Evolutionary conservation across 1,139 yeast species (phyloP), one percentile per base, ranked within the genome.

Genomic region (Nakaseomyces kungkrabaensis): DNA sequence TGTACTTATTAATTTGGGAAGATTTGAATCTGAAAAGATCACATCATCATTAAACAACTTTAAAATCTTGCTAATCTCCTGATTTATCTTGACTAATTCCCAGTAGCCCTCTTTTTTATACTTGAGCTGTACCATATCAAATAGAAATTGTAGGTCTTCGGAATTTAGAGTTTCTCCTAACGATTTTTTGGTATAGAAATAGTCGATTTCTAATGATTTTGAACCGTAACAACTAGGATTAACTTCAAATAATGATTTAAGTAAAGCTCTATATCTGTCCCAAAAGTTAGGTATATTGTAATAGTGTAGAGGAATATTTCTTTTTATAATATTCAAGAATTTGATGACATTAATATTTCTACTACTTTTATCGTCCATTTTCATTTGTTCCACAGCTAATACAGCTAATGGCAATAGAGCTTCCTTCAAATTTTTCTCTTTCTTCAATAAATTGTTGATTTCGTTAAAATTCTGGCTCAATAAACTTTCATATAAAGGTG

Each of bases 81-180:
- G 48, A 44, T 63, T 63, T 31, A 27, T 41, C 9, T 38, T 44
- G 1, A 54, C 52, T 4, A 61, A 49, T 5, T 54, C 50, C 52
- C 51, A 52, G 42, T 54, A 51, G 34, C 42, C 46, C 13, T 43
- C 43, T n/a, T 47, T 40, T 6, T 48, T 24, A 13, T 52, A 50
- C 27, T 48, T 47, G 11, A 45, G 37, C 4, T 53, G 51, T 6
- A 54, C 32, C 11, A 38, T 24, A 31, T 56, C 53, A 10, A 63
- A 45, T 47, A 59, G 57, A 4, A 53, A 46, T 8, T 54, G 26
- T 4, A 64, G 43, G 42, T 64, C 68, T n/a, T 56, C 40, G 10
- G 47, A 49, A 4, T 54, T 50, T 6, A 62, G 46, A 3, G 51
- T 44, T 10, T 42, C 53, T 1, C 62, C 60, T 11, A 50, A 41